Evolutionary conservation across 2,329 filamentous ascomycete species (phyloP).

Genomic region (Xylariaceae sp.): DNA sequence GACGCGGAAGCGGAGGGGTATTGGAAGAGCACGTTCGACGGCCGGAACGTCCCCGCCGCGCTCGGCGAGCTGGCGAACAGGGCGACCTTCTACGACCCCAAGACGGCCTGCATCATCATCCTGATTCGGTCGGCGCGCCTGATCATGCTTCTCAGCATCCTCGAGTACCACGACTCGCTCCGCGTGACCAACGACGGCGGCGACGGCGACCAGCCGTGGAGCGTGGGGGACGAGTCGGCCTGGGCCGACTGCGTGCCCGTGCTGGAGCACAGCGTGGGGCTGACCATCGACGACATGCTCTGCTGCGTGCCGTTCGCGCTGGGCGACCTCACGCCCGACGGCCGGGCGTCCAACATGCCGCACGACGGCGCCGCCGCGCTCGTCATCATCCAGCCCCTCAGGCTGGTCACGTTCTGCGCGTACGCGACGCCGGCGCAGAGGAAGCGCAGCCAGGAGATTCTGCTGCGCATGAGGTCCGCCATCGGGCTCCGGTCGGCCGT

Average conservation of each 20-base stretch:
- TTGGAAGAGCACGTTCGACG: constrained; percentile 11
- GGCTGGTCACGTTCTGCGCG: constrained; percentile 11
- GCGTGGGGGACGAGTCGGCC: constrained; percentile 8
- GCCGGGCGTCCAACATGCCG: not conserved
- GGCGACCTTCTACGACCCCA: constrained; percentile 9
- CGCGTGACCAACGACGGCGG: constrained; percentile 1
- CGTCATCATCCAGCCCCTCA: constrained; percentile 13
- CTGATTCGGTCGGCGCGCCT: constrained; percentile 12
- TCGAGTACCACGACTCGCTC: constrained; percentile 15
- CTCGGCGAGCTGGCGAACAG: constrained; percentile 8
- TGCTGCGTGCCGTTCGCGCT: constrained; percentile 16
- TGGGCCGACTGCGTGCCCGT: constrained; percentile 12
- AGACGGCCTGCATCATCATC: constrained; percentile 17
- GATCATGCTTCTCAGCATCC: constrained; percentile 14
- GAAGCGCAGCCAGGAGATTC: constrained; percentile 5
- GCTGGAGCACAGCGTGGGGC: constrained; percentile 7
- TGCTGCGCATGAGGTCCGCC: constrained; percentile 13
- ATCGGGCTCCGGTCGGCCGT: constrained; percentile 13
- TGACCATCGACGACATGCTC: constrained; percentile 16
- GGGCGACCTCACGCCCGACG: constrained; percentile 11
- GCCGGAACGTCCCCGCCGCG: constrained; percentile 10
- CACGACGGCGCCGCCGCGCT: constrained; percentile 15
- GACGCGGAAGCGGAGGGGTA: constrained; percentile 13
- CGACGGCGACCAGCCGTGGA: too few species aligned
- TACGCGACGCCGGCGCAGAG: constrained; percentile 12